phyloP scores from a whole-genome alignment of 129 eudicot genomes.

The Chrysanthemum makinoi region DNA sequence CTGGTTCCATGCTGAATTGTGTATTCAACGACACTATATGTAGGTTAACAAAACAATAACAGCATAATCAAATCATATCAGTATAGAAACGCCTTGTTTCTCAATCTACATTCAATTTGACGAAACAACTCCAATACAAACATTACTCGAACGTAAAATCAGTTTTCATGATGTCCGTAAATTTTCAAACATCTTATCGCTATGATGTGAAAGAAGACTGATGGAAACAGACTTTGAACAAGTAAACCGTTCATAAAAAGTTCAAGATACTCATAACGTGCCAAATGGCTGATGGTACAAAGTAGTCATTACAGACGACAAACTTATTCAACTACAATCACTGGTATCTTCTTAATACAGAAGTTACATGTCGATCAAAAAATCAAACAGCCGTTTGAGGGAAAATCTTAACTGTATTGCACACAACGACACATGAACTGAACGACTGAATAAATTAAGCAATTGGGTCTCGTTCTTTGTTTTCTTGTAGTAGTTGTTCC shows the following conservation, averaged over 20 bases:
- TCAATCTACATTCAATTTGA: too few species aligned
- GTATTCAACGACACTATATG: too few species aligned
- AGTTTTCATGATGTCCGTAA: not conserved
- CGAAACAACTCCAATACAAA: too few species aligned
- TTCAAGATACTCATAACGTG: not conserved
- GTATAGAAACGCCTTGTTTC: too few species aligned
- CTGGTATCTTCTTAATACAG: conserved; percentile 16
- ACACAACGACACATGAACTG: conserved; percentile 2
- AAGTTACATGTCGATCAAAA: conserved; percentile 26
- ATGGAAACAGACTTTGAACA: not conserved
- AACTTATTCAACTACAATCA: conserved; percentile 24
- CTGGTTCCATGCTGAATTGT: too few species aligned
- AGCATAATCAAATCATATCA: too few species aligned
- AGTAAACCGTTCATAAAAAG: not conserved
- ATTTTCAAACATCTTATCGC: not conserved
- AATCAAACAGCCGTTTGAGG: conserved; percentile 21
- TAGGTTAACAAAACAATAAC: too few species aligned
- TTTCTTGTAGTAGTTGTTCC: conserved; percentile 52
- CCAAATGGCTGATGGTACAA: conserved; percentile 21
- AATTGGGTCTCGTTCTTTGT: conserved; percentile 55
- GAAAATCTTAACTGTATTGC: conserved; percentile 9
- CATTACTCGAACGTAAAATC: not conserved
- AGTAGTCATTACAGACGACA: not conserved
- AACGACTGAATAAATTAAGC: conserved; percentile 37
- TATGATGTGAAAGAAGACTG: not conserved